phyloP scores from a whole-genome alignment of 2,329 filamentous ascomycete genomes.

The Botryosphaeria dothidea region DNA sequence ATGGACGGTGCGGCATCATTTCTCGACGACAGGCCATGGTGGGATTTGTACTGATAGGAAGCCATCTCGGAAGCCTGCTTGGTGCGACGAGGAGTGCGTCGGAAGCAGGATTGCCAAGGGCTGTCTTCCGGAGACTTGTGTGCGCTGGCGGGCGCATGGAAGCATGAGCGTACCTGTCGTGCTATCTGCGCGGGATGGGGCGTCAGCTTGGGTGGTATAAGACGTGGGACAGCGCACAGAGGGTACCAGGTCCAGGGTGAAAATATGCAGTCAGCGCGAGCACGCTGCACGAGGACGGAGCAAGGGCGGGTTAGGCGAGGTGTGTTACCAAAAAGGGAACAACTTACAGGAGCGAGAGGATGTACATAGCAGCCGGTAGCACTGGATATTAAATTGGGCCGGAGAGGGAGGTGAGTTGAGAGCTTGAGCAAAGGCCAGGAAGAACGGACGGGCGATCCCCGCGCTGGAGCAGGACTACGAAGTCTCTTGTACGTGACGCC shows the following conservation, averaged over 20 bases:
- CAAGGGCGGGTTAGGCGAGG: slow-evolving; percentile 15
- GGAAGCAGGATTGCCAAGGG: slow-evolving; percentile 27
- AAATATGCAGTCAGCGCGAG: slow-evolving; percentile 19
- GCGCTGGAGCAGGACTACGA: neutral
- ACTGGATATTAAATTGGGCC: slow-evolving; percentile 3
- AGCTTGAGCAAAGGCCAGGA: slow-evolving; percentile 12
- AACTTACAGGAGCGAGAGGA: slow-evolving; percentile 8
- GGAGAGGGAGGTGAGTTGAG: neutral
- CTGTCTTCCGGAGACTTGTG: slow-evolving; percentile 31
- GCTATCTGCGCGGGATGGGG: slow-evolving; percentile 5
- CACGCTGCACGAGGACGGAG: slow-evolving; percentile 11
- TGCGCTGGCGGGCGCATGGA: slow-evolving; percentile 43
- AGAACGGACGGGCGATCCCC: slow-evolving; percentile 12
- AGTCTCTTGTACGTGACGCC: slow-evolving; percentile 20
- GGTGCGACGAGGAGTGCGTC: slow-evolving; percentile 35
- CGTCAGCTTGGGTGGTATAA: slow-evolving; percentile 11
- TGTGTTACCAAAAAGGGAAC: slow-evolving; percentile 7
- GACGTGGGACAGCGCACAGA: slow-evolving; percentile 15
- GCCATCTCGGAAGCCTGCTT: slow-evolving; percentile 39
- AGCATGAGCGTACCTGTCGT: slow-evolving; percentile 29
- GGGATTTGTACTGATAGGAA: slow-evolving; percentile 39
- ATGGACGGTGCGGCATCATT: slow-evolving; percentile 31
- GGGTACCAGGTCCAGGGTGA: slow-evolving; percentile 13
- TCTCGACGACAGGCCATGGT: slow-evolving; percentile 35
- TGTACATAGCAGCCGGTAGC: slow-evolving; percentile 9